These are phyloP conservation scores for Cryptosporidium baileyi DNA, from an alignment of 169 alveolate species.

Conservation along the genomic window DNA sequence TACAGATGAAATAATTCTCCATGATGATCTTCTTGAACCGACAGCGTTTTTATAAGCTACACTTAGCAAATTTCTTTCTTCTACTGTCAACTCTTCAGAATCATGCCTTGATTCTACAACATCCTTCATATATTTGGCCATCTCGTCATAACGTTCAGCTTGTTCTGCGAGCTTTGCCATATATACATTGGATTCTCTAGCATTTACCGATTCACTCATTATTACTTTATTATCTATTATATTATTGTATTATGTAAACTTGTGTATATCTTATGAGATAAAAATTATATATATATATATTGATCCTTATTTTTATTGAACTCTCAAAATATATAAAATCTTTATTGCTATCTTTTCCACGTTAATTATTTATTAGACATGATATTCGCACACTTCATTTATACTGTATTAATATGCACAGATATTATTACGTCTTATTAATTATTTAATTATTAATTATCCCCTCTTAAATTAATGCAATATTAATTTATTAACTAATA, in stretches of 20 bases:
- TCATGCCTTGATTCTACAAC: conserved; percentile 76
- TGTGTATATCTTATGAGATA: no score
- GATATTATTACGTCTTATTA: no score
- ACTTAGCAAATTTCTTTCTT: conserved; percentile 93
- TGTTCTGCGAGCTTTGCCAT: conserved; percentile 99
- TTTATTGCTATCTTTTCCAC: background rate
- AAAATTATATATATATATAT: background rate
- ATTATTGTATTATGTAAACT: no score
- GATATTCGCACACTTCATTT: no score
- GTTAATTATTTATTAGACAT: background rate
- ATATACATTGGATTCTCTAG: conserved; percentile 74
- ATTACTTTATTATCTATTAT: no score
- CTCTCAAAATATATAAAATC: background rate
- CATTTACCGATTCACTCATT: conserved; percentile 54
- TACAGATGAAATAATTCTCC: conserved; percentile 95
- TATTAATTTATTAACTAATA: no score
- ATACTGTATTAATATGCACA: no score
- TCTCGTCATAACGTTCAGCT: conserved; percentile 99
- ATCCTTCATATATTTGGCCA: conserved; percentile 84
- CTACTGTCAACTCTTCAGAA: conserved; percentile 89
- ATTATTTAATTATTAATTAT: no score
- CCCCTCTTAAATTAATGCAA: no score
- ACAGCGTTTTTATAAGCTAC: conserved; percentile 99
- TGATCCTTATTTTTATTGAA: background rate
- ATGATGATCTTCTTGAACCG: conserved; percentile 97